Percentiles rank a stretch among this genome's conserved stretches.
Conservation (phyloP, 176 grass and related monocot genomes). For the Coix lacrymajobi region DNA sequence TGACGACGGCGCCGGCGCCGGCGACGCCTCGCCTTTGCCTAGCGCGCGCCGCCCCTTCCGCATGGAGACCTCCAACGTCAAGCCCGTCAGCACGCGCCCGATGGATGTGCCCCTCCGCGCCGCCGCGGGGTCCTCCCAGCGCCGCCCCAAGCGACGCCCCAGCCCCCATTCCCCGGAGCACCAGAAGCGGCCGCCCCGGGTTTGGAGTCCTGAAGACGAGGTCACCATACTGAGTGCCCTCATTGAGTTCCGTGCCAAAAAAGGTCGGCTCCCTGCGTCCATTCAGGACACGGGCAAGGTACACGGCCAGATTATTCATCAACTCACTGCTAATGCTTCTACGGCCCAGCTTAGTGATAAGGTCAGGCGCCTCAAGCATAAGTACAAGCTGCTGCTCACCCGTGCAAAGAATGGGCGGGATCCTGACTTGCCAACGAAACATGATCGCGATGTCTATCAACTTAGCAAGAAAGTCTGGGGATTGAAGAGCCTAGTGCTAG, state of each 20-base stretch:
- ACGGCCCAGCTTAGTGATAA: constrained; percentile 47
- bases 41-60: constrained; percentile 4
- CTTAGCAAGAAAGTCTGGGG: constrained; percentile 50
- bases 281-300: constrained; percentile 22
- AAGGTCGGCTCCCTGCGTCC: constrained; percentile 4
- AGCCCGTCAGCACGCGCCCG: constrained; percentile 34
- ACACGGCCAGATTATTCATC: constrained; percentile 6
- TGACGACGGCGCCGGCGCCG: background rate
- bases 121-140: background rate
- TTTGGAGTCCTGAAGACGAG: constrained; percentile 47
- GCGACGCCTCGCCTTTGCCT: constrained; percentile 1
- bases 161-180: constrained; percentile 14
- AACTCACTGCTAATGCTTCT: constrained; percentile 26
- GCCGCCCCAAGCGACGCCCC: constrained; percentile 10
- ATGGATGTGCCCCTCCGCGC: constrained; percentile 2
- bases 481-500: background rate
- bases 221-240: constrained; percentile 39
- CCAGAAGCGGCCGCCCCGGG: constrained; percentile 18
- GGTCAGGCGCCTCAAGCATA: constrained; percentile 44
- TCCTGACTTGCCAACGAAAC: constrained; percentile 21
- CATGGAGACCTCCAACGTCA: constrained; percentile 30
- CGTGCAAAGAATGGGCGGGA: constrained; percentile 21
- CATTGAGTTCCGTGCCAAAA: constrained; percentile 32
- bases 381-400: constrained; percentile 2
- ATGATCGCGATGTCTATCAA: constrained; percentile 35